phyloP scores from a whole-genome alignment of 495 filamentous ascomycete genomes.

The Pseudevernia furfuracea region DNA sequence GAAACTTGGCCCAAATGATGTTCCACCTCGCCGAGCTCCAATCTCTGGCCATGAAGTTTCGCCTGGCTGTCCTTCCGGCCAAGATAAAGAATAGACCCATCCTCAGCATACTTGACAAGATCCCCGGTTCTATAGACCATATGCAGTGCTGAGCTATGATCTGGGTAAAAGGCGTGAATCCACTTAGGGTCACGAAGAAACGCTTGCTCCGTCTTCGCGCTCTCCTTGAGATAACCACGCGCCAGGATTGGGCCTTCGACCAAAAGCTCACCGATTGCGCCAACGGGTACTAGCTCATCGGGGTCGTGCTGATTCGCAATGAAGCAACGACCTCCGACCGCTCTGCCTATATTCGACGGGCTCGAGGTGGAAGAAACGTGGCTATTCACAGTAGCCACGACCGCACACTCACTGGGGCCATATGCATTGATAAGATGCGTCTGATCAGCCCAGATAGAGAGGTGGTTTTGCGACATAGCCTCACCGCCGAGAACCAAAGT shows the following conservation, averaged over 20 bases:
- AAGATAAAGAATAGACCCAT: conserved; percentile 26
- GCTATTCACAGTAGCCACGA: conserved; percentile 29
- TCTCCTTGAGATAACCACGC: conserved; percentile 50
- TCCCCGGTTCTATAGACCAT: conserved; percentile 35
- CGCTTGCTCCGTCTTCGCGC: conserved; percentile 46
- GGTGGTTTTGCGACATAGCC: conserved; percentile 35
- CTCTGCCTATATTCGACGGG: conserved; percentile 34
- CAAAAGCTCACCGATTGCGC: conserved; percentile 56
- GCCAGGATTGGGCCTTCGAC: conserved; percentile 57
- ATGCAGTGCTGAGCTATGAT: not conserved
- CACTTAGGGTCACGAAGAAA: conserved; percentile 51
- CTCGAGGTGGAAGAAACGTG: conserved; percentile 18
- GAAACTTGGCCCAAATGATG: conserved; percentile 18
- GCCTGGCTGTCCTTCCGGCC: conserved; percentile 38
- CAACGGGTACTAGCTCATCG: conserved; percentile 51
- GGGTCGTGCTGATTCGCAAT: conserved; percentile 52
- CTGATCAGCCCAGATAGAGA: conserved; percentile 39
- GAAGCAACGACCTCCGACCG: conserved; percentile 43
- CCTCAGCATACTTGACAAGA: conserved; percentile 14
- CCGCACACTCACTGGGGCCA: conserved; percentile 45
- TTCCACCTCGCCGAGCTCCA: conserved; percentile 43
- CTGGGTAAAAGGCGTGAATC: conserved; percentile 17
- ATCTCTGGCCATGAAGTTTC: conserved; percentile 42
- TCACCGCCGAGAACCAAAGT: conserved; percentile 38
- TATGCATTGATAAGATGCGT: conserved; percentile 48